Percentiles rank a stretch among this genome's conserved stretches.
Evolutionary conservation across 2,329 filamentous ascomycete species (phyloP).

Genomic region (Gliomastix tumulicola): DNA sequence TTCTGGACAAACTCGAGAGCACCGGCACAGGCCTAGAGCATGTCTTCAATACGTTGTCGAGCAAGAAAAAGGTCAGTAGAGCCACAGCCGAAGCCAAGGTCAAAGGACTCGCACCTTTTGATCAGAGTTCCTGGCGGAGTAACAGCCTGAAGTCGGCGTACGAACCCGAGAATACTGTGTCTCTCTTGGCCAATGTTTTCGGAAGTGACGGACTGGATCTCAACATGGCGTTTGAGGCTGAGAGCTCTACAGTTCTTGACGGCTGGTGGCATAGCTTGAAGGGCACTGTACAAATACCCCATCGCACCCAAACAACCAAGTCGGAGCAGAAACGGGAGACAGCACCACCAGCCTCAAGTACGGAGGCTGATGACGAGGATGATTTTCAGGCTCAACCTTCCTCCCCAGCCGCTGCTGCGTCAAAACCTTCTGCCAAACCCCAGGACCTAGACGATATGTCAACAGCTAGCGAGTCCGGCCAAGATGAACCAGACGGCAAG

Average conservation of each 20-base stretch:
- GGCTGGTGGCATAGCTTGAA: slow-evolving; percentile 42
- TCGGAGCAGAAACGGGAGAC: not conserved
- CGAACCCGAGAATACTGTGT: no score
- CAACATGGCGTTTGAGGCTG: slow-evolving; percentile 17
- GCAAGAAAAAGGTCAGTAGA: slow-evolving; percentile 38
- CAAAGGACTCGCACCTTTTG: slow-evolving; percentile 44
- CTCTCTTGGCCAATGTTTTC: slow-evolving; percentile 34
- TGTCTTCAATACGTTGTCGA: slow-evolving; percentile 42
- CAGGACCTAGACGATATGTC: slow-evolving; percentile 1
- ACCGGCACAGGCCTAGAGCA: slow-evolving; percentile 44
- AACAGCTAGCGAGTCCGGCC: slow-evolving; percentile 4
- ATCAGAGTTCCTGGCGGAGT: no score
- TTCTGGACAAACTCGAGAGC: slow-evolving; percentile 47
- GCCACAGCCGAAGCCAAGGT: slow-evolving; percentile 38
- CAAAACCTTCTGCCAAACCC: not conserved
- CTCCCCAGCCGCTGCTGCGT: slow-evolving; percentile 24
- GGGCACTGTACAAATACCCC: slow-evolving; percentile 15
- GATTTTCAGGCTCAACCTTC: slow-evolving; percentile 46
- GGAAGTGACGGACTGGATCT: slow-evolving; percentile 22
- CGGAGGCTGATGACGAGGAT: slow-evolving; percentile 30
- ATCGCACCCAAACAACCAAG: slow-evolving; percentile 8
- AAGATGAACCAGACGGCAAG: not conserved
- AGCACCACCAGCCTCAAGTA: not conserved
- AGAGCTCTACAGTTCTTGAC: slow-evolving; percentile 27
- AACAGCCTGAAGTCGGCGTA: no score